These are phyloP conservation scores for Cercophora scortea DNA, from an alignment of 495 filamentous ascomycete genomes.

Conservation along the genomic window DNA sequence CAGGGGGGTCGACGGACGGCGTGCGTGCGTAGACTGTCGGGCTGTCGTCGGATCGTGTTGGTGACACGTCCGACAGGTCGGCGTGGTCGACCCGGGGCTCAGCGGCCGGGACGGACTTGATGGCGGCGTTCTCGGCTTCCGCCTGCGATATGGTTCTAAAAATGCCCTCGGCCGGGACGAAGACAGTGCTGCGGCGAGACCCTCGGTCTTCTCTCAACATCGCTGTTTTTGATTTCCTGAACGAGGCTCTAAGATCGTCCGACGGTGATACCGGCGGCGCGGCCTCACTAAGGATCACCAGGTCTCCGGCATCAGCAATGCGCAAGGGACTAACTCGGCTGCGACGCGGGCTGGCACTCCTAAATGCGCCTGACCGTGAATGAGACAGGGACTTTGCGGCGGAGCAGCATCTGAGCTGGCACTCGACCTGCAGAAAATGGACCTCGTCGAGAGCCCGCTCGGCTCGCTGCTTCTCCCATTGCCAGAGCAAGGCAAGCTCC, in stretches of 20 bases:
- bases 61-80: conserved; percentile 15
- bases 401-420: conserved; percentile 63
- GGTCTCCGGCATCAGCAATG: conserved; percentile 34
- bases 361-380: conserved; percentile 9
- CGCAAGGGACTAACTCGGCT: conserved; percentile 19
- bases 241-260: background rate
- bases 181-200: conserved; percentile 33
- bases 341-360: conserved; percentile 15
- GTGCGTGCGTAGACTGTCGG: conserved; percentile 22
- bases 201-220: conserved; percentile 15
- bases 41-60: conserved; percentile 15
- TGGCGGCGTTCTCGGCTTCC: conserved; percentile 19
- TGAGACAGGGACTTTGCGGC: conserved; percentile 33
- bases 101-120: background rate
- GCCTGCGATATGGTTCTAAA: conserved; percentile 44
- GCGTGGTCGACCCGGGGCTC: background rate
- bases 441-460: conserved; percentile 62
- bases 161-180: conserved; percentile 41
- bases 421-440: conserved; percentile 78
- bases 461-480: conserved; percentile 57
- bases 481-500: conserved; percentile 52
- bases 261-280: conserved; percentile 4
- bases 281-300: conserved; percentile 32
- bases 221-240: conserved; percentile 22
- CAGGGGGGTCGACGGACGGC: conserved; percentile 44